Evolutionary conservation across 2,329 filamentous ascomycete genomes (phyloP), one percentile per base, ranked within the genome.

Genomic region (Drechslerella dactyloides): DNA sequence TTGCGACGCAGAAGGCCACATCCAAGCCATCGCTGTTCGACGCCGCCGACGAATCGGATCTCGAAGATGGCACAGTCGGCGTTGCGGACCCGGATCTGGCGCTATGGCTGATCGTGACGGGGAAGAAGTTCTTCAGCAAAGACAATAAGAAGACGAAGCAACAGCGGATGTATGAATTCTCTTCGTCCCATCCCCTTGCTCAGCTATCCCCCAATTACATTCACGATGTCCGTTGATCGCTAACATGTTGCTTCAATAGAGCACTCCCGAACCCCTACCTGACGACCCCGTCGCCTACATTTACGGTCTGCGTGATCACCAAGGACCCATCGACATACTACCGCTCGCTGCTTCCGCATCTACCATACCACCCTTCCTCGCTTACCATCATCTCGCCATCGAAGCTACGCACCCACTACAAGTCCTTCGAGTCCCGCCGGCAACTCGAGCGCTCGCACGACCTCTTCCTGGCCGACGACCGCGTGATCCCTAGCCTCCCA

Each of bases 381-480:
- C 88, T 86, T 57, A 85, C 87, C 75, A 85, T 99, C 51, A 89
- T 97, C 77, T 91, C 92, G 76, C 82, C 93, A 75, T 84, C 85
- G 77, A 96, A 97, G 81, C 84, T 99, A 76, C 93, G 93, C 82
- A 85, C 88, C 76, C 93, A 94, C 82, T 97, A 90, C 84, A 88
- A 90, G 83, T 86, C 90, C 73, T 99, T 91, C 81, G 94, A 99
- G 82, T 87, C 87, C 59, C 88, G 90, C 80, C 85, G 94, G 74
- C 91, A 94, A 80, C 85, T 99, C 37, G 85, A 89, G 74, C 83
- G 87, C 50, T 91, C 96, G 80, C 91, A 97, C 80, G 94, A 97
- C 79, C 82, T 97, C 64, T 97, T 99, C 82, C 84, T 99, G 65
- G 93, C 90, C 58, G 94, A 99, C 79, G 90, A 96, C 78, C 85